Evolutionary conservation across 306 rosid species (phyloP).

Genomic region (Dalbergia oliveri): DNA sequence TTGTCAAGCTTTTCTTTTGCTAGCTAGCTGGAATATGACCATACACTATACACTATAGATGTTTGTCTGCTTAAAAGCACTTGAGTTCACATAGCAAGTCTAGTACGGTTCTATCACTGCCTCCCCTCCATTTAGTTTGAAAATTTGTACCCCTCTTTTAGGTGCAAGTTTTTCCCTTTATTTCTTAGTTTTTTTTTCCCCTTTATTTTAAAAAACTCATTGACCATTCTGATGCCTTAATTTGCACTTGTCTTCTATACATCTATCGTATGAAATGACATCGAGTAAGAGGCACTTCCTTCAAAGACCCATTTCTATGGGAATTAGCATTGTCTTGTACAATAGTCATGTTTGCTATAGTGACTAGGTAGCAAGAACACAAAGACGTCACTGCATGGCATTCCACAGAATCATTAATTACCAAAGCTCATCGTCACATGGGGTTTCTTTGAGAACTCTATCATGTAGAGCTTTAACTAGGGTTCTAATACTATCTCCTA

Average conservation of each 20-base stretch:
- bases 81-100: slow-evolving; percentile 32
- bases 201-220: slow-evolving; percentile 8
- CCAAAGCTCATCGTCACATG: slow-evolving; percentile 28
- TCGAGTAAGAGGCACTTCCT: slow-evolving; percentile 46
- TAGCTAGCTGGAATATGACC: slow-evolving; percentile 47
- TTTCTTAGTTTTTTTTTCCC: not conserved
- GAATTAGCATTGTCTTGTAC: slow-evolving; percentile 47
- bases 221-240: slow-evolving; percentile 49
- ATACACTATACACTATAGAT: slow-evolving; percentile 9
- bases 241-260: slow-evolving; percentile 37
- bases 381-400: slow-evolving; percentile 52
- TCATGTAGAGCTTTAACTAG: slow-evolving; percentile 43
- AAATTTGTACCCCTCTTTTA: slow-evolving; percentile 64
- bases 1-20: slow-evolving; percentile 33
- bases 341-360: slow-evolving; percentile 36
- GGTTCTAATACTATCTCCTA: slow-evolving; percentile 44
- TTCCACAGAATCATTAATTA: slow-evolving; percentile 34
- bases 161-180: slow-evolving; percentile 54
- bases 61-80: slow-evolving; percentile 19
- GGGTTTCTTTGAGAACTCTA: not conserved
- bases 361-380: slow-evolving; percentile 41
- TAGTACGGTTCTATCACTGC: slow-evolving; percentile 43
- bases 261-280: slow-evolving; percentile 52
- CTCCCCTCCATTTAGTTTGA: slow-evolving; percentile 49
- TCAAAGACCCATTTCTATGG: slow-evolving; percentile 41